These are phyloP conservation scores for Scenedesmus sp. DNA, from an alignment of 163 green algal species.

Conservation along the genomic window DNA sequence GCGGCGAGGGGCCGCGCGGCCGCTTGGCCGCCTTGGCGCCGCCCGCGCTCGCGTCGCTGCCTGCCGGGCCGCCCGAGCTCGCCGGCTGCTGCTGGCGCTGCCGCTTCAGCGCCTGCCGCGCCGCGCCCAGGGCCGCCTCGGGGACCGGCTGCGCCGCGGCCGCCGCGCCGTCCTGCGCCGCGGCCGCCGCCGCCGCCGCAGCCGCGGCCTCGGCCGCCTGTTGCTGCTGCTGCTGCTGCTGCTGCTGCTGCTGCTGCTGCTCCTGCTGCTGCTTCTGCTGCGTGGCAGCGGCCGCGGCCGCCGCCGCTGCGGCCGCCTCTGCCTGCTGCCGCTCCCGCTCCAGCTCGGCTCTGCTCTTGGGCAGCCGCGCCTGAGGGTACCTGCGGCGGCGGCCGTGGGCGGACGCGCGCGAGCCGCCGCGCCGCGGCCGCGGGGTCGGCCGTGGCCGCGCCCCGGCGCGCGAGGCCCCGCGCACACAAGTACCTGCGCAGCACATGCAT, in stretches of 20 bases:
- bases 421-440: too few species aligned
- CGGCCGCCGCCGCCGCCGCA: background rate
- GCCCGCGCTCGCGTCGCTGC: background rate
- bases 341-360: conserved; percentile 7
- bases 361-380: conserved; percentile 10
- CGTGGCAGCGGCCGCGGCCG: background rate
- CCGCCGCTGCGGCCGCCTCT: background rate
- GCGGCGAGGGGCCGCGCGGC: too few species aligned
- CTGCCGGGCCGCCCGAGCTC: too few species aligned
- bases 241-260: background rate
- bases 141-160: background rate
- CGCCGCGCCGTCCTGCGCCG: background rate
- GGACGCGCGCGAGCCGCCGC: too few species aligned
- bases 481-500: conserved; percentile 37
- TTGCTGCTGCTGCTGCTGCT: background rate
- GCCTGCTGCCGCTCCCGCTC: background rate
- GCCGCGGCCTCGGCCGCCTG: background rate
- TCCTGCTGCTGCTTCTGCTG: conserved; percentile 10
- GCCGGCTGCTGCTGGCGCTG: background rate
- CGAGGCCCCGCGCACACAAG: background rate
- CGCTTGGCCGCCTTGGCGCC: too few species aligned
- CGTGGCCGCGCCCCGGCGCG: too few species aligned
- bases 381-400: background rate
- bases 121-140: background rate
- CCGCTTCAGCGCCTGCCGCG: background rate